Conservation (phyloP, 2,329 filamentous ascomycete genomes). For the Penicillium sp. region DNA sequence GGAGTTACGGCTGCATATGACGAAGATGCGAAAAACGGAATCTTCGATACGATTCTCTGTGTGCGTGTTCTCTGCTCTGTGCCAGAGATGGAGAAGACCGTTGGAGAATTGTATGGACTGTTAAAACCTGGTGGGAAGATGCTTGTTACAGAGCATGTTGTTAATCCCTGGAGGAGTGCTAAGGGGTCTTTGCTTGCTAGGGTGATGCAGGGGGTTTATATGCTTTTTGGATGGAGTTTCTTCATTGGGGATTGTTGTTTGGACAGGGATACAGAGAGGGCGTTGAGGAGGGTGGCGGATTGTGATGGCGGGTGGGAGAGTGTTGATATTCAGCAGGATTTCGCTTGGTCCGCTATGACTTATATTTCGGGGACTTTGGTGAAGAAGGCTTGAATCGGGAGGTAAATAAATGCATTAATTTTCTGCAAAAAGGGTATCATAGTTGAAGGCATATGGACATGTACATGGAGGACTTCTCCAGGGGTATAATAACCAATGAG, state of each 20-base stretch:
- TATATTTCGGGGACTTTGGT: conserved; percentile 44
- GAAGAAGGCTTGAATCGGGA: conserved; percentile 29
- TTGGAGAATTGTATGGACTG: conserved; percentile 48
- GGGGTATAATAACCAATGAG: conserved; percentile 1
- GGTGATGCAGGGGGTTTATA: conserved; percentile 48
- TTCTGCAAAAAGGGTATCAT: conserved; percentile 18
- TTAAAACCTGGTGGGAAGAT: conserved; percentile 56
- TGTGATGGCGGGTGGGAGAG: conserved; percentile 49
- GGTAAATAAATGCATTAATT: neutral
- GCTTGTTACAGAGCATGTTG: conserved; percentile 57
- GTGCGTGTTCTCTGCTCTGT: conserved; percentile 57
- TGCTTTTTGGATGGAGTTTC: conserved; percentile 50
- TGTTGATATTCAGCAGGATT: conserved; percentile 46
- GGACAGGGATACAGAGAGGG: conserved; percentile 48
- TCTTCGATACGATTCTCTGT: conserved; percentile 57
- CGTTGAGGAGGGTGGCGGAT: conserved; percentile 43
- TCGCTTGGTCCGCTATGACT: conserved; percentile 38
- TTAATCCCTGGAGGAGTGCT: conserved; percentile 49
- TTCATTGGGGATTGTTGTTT: conserved; percentile 54
- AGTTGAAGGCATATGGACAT: neutral
- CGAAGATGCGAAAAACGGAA: conserved; percentile 26
- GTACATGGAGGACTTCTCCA: neutral
- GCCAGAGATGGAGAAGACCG: conserved; percentile 47
- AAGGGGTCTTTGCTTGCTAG: conserved; percentile 48
- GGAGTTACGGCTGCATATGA: conserved; percentile 32